Percentiles rank a stretch among this genome's conserved stretches.
These are phyloP conservation scores for Ottelia alismoides DNA, from an alignment of 106 monocot genomes.

Conservation along the genomic window DNA sequence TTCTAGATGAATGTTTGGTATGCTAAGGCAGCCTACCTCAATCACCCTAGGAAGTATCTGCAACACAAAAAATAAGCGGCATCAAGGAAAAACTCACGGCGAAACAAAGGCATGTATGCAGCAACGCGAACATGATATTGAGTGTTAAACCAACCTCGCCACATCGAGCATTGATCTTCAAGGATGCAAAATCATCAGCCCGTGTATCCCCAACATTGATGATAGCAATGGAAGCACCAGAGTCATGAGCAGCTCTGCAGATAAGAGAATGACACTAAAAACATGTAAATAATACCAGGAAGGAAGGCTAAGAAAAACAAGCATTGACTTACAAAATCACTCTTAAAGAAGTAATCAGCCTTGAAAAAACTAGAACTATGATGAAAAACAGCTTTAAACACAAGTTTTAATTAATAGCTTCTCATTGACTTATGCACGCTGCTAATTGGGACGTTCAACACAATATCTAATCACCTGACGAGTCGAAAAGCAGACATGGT, in stretches of 20 bases:
- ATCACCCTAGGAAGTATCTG: conserved; percentile 85
- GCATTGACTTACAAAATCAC: no score
- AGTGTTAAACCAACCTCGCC: conserved; percentile 92
- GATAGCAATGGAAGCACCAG: conserved; percentile 58
- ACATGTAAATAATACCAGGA: no score
- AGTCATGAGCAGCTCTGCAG: conserved; percentile 76
- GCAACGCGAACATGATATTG: no score
- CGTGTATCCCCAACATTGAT: conserved; percentile 79
- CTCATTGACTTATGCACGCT: neutral
- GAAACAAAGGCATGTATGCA: no score
- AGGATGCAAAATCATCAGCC: conserved; percentile 67
- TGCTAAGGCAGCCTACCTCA: conserved; percentile 58
- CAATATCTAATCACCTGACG: conserved; percentile 49
- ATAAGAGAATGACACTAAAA: no score
- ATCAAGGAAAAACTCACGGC: no score
- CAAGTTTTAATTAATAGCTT: neutral
- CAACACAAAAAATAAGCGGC: no score
- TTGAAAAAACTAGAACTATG: no score
- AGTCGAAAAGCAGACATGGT: conserved; percentile 98
- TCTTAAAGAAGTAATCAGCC: no score
- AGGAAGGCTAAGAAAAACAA: no score
- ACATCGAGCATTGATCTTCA: conserved; percentile 87
- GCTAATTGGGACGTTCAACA: neutral
- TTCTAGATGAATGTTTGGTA: conserved; percentile 54
- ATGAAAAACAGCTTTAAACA: no score